Base-by-base conservation (phyloP, 306 rosid genomes). In the Sphenostylis stenocarpa region DNA sequence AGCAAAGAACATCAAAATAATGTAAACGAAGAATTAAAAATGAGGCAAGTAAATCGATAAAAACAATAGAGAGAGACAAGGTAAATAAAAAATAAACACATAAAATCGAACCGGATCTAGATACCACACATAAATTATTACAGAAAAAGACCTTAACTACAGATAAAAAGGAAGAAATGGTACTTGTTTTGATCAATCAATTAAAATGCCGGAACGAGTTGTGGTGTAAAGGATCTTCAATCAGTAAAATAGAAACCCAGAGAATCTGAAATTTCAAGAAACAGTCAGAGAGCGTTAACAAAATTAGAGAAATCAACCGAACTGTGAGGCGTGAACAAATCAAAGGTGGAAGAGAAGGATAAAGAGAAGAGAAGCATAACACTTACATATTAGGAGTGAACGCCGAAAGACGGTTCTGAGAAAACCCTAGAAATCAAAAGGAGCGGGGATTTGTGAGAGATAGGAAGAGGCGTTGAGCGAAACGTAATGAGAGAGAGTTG, bases 121-220 rank as follows among this genome's bases (percentile, higher is more conserved):
- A 58, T 31, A 29, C 8, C 2, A 56, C 4, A n/a, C 19, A 0
- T 12, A 12, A 45, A 47, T 4, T 1, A 64, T 29, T 17, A 52
- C 21, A 14, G n/a, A n/a, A n/a, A 20, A 21, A 45, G 5, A 39
- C 10, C 24, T 0, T 9, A 13, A 12, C 17, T 4, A 33, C 1
- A 60, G 3, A 11, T 1, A 7, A 41, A n/a, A 26, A 39, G 13
- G 11, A 26, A 52, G 4, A 55, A 1, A 5, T 21, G 9, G 24
- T 48, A 85, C 88, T 70, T 75, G 73, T 0, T 61, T 70, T 13
- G 82, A 55, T 55, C 31, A 77, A 17, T 29, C 52, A 5, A 47
- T 71, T 26, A 45, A 31, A 45, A 69, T 47, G 47, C 28, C 33
- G 75, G 8, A 44, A 43, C 23, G 15, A 41, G 51, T 21, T 3